phyloP scores from a whole-genome alignment of 257 asterid species.

The Salvia hispanica region DNA sequence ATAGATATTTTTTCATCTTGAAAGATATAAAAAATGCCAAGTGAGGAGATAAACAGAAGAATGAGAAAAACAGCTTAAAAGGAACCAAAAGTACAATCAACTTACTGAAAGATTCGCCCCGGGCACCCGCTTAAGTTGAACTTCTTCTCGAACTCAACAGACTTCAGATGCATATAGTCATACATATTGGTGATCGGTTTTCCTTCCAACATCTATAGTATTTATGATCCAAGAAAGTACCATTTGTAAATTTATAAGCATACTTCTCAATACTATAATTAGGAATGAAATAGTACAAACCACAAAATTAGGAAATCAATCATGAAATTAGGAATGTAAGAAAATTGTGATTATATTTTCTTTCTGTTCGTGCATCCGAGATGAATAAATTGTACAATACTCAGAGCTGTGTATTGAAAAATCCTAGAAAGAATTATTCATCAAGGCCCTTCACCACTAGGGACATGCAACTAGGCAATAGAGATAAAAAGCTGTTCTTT shows the following conservation, averaged over 20 bases:
- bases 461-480: no score
- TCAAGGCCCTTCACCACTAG: no score
- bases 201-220: slow-evolving; percentile 53
- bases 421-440: no score
- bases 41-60: no score
- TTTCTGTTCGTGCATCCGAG: no score
- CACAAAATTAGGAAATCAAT: no score
- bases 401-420: no score
- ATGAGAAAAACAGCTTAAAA: not conserved
- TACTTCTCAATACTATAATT: not conserved
- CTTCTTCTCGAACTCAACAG: slow-evolving; percentile 55
- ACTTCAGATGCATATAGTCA: slow-evolving; percentile 42
- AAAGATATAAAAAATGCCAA: not conserved
- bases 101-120: slow-evolving; percentile 57
- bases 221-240: slow-evolving; percentile 6
- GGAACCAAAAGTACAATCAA: not conserved
- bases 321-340: no score
- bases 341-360: no score
- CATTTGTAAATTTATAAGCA: not conserved
- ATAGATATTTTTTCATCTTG: not conserved
- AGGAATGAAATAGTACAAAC: no score
- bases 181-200: slow-evolving; percentile 30
- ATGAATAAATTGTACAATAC: no score
- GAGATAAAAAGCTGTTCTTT: no score
- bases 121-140: slow-evolving; percentile 47